phyloP scores from a whole-genome alignment of 148 eudicot genomes.

The Silene latifolia region DNA sequence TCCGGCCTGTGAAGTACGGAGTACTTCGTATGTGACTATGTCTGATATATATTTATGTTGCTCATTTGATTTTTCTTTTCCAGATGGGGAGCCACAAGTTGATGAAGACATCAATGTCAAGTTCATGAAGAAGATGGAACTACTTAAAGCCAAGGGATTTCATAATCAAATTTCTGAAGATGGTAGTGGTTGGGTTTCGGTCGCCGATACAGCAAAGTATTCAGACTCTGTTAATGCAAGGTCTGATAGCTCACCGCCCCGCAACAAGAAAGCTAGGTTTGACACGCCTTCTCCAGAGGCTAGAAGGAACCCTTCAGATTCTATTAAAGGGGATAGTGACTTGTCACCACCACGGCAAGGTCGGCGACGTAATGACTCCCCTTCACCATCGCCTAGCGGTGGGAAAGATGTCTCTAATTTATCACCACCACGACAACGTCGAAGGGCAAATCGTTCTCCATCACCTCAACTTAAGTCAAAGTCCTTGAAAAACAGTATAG shows the following conservation, averaged over 20 bases:
- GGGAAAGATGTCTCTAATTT: conserved; percentile 14
- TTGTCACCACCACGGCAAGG: conserved; percentile 47
- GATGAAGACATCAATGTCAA: conserved; percentile 90
- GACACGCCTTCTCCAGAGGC: conserved; percentile 52
- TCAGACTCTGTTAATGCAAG: conserved; percentile 18
- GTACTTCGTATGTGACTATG: neutral
- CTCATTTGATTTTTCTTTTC: neutral
- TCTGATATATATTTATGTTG: conserved; percentile 1
- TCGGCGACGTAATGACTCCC: conserved; percentile 25
- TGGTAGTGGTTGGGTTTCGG: conserved; percentile 95
- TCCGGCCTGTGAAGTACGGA: neutral
- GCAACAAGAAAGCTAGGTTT: conserved; percentile 33
- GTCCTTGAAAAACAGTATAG: neutral
- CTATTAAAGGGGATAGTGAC: conserved; percentile 33
- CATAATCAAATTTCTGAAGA: conserved; percentile 76
- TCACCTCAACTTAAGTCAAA: conserved; percentile 29
- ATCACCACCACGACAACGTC: conserved; percentile 36
- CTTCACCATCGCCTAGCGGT: conserved; percentile 23
- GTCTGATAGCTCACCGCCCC: conserved; percentile 59
- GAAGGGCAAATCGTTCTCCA: conserved; percentile 33
- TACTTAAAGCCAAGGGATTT: conserved; percentile 50
- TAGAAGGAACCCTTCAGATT: conserved; percentile 21
- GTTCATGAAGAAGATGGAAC: conserved; percentile 75
- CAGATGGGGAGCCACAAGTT: conserved; percentile 77
- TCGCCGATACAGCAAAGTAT: conserved; percentile 40